A percentile compares a stretch with the other conserved stretches of the same genome.
These are phyloP conservation scores for Colletotrichum tropicicola DNA, from an alignment of 2,329 filamentous ascomycete genomes.

Conservation along the genomic window DNA sequence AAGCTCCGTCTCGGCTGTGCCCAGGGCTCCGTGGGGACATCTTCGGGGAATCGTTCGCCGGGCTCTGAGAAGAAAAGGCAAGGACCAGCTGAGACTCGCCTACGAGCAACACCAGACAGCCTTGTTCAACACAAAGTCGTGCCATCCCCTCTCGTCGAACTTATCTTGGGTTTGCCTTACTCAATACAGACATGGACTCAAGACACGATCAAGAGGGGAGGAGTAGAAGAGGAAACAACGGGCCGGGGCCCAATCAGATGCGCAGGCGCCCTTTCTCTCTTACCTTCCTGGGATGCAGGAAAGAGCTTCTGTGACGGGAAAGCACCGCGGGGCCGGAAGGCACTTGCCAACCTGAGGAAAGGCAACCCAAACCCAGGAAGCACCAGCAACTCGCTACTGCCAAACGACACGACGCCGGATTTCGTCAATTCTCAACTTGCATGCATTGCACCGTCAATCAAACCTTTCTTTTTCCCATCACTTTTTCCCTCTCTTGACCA, in stretches of 20 bases:
- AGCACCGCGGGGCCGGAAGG: background rate
- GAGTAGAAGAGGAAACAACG: no score
- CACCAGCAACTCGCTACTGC: background rate
- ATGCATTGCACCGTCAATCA: constrained; percentile 10
- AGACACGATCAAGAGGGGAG: no score
- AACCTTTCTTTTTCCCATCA: constrained; percentile 9
- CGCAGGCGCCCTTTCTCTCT: background rate
- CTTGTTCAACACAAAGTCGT: no score
- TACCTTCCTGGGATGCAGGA: background rate
- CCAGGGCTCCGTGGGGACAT: no score
- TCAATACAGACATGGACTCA: no score
- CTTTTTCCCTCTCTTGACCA: background rate
- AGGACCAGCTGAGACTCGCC: no score
- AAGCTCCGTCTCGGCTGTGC: background rate
- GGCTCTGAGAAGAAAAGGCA: no score
- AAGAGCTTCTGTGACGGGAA: background rate
- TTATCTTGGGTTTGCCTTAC: no score
- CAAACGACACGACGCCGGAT: background rate
- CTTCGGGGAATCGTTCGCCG: no score
- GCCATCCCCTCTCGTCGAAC: no score
- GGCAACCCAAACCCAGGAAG: background rate
- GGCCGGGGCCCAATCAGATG: constrained; percentile 9
- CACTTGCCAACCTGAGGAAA: background rate
- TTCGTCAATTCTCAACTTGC: constrained; percentile 27
- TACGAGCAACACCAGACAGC: no score